Evolutionary conservation across 345 rosid species (phyloP), one percentile per base, ranked within the genome.

Genomic region (Ricinus communis): DNA sequence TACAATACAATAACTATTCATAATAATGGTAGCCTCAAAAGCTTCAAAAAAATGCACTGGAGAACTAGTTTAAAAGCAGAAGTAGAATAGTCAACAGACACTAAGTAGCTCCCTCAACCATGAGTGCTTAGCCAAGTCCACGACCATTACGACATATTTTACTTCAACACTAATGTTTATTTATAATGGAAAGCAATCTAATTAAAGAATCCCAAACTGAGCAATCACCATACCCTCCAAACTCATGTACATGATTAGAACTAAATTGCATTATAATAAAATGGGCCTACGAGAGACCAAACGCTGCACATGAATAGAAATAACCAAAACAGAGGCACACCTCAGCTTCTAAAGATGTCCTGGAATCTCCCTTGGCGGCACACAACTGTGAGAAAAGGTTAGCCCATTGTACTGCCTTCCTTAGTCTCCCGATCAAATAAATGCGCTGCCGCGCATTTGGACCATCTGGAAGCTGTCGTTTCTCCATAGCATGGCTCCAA

Each of bases 401-500:
- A 47, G 97, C 96, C 98, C 98, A 95, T 79, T 93, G 93, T 46
- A 88, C 99, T 40, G 99, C 96, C 80, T 93, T 95, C 84, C 96
- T 88, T 73, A 95, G 82, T 74, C 98, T 88, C 72, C 98, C 99
- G 77, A 92, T 89, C 84, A 95, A 75, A 79, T 95, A 89, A 51
- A 87, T 89, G 47, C 94, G 89, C 70, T 90, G 98, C 45, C 86
- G 83, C 24, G 94, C 87, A 81, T 89, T 95, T 62, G 98, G 99
- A 62, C 97, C 98, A 89, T 89, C 96, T 27, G 90, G 88, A 75
- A 92, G 83, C 82, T 93, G 98, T 82, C 99, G 84, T 82, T 95
- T 95, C 84, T 95, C 99, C 98, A 95, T 90, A 50, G 96, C 98
- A 90, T 95, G 98, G 80, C 98, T 95, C 98, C 99, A 95, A 69